These are phyloP conservation scores for Pterulicium gracile DNA, from an alignment of 1,284 basidiomycete species.

Conservation along the genomic window DNA sequence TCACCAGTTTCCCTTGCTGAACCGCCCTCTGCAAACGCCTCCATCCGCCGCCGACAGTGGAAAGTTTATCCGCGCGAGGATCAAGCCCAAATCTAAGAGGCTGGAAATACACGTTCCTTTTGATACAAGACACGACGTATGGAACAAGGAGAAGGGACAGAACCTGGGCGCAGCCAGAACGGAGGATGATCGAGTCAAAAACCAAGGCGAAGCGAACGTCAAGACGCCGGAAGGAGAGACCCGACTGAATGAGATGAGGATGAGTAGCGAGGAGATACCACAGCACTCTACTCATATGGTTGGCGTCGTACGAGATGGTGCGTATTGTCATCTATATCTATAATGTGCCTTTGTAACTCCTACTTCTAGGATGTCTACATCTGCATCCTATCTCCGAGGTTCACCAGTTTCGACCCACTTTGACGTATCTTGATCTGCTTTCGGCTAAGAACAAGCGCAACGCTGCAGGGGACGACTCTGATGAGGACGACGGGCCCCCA, in stretches of 20 bases:
- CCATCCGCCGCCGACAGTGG: slow-evolving; percentile 62
- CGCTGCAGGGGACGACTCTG: slow-evolving; percentile 48
- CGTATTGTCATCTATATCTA: slow-evolving; percentile 12
- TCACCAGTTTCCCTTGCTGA: slow-evolving; percentile 70
- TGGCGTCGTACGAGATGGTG: slow-evolving; percentile 63
- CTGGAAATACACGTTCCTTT: slow-evolving; percentile 70
- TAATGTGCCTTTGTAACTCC: slow-evolving; percentile 10
- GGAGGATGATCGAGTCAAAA: slow-evolving; percentile 67
- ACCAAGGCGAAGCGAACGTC: slow-evolving; percentile 39
- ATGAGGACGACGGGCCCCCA: slow-evolving; percentile 68
- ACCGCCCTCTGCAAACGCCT: slow-evolving; percentile 59
- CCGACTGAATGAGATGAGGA: slow-evolving; percentile 52
- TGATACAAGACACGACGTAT: slow-evolving; percentile 66
- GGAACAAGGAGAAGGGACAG: slow-evolving; percentile 57
- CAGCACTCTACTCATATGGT: slow-evolving; percentile 59
- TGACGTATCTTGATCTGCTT: slow-evolving; percentile 66
- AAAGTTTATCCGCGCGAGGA: slow-evolving; percentile 61
- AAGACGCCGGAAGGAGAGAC: slow-evolving; percentile 44
- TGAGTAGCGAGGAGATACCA: slow-evolving; percentile 60
- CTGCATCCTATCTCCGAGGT: slow-evolving; percentile 68
- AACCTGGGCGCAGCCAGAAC: slow-evolving; percentile 50
- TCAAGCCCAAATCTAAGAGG: slow-evolving; percentile 49
- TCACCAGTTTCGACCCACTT: slow-evolving; percentile 68
- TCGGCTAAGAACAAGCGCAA: slow-evolving; percentile 49
- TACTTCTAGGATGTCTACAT: slow-evolving; percentile 49